Evolutionary conservation across 208 protist species (phyloP).

Genomic region (Wallacemonas sp.): DNA sequence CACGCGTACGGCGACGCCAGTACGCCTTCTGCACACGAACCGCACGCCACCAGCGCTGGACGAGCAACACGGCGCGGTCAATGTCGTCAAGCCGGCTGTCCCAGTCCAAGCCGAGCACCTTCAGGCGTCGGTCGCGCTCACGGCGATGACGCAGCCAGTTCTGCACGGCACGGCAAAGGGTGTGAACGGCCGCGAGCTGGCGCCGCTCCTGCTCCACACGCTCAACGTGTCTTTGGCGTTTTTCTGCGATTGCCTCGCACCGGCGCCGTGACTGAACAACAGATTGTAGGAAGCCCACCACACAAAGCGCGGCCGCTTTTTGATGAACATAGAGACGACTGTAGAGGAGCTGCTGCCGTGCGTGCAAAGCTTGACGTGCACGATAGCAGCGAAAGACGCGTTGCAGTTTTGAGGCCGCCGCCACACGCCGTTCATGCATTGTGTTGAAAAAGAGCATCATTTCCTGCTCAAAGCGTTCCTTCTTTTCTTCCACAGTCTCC

Average conservation of each 20-base stretch:
- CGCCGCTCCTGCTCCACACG: constrained; percentile 28
- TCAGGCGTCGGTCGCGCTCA: constrained; percentile 31
- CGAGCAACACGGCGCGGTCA: constrained; percentile 28
- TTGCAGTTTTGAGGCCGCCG: constrained; percentile 54
- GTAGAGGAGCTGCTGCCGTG: constrained; percentile 68
- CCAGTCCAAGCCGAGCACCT: constrained; percentile 34
- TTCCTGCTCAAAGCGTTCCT: constrained; percentile 59
- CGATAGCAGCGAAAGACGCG: constrained; percentile 55
- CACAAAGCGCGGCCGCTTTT: constrained; percentile 62
- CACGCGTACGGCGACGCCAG: constrained; percentile 44
- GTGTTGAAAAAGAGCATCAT: constrained; percentile 45
- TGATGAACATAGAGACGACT: constrained; percentile 52
- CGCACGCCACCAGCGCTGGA: constrained; percentile 71
- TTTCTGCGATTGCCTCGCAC: not conserved
- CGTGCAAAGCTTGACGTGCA: constrained; percentile 43
- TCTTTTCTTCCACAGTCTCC: constrained; percentile 63
- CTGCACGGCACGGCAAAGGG: constrained; percentile 32
- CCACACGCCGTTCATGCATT: constrained; percentile 36
- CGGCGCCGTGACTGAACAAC: constrained; percentile 30
- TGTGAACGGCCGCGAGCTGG: constrained; percentile 19
- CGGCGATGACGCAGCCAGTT: constrained; percentile 30
- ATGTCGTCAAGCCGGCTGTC: constrained; percentile 40
- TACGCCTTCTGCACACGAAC: constrained; percentile 41
- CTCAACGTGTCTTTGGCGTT: not conserved
- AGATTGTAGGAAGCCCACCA: constrained; percentile 44